Evolutionary conservation across 164 flowering plant species (phyloP).

Genomic region (Chloranthus sessilifolius): DNA sequence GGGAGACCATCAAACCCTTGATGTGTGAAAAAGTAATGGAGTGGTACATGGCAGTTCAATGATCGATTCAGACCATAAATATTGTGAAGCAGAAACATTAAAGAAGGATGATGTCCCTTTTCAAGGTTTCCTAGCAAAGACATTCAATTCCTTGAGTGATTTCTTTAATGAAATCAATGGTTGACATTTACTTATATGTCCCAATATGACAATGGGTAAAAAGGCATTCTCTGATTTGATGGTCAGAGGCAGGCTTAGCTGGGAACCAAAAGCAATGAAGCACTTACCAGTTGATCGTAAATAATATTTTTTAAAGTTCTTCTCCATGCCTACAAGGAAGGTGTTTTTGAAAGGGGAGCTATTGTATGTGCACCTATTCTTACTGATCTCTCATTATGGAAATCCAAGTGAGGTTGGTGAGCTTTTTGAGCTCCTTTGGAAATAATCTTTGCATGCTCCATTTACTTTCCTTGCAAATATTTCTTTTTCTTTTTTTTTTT

Average conservation of each 20-base stretch:
- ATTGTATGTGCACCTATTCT: constrained; percentile 70
- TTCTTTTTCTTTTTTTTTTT: no score
- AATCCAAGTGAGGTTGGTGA: constrained; percentile 57
- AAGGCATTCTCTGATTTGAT: constrained; percentile 19
- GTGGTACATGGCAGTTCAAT: constrained; percentile 3
- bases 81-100: constrained; percentile 5
- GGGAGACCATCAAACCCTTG: constrained; percentile 5
- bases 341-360: constrained; percentile 84
- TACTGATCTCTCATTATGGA: constrained; percentile 50
- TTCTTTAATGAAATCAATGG: constrained; percentile 34
- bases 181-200: constrained; percentile 41
- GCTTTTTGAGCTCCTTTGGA: neutral
- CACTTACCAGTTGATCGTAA: constrained; percentile 17
- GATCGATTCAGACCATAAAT: constrained; percentile 1
- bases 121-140: constrained; percentile 52
- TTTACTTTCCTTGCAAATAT: no score
- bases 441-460: no score
- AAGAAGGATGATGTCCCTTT: constrained; percentile 20
- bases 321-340: constrained; percentile 70
- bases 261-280: constrained; percentile 9
- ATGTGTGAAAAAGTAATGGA: constrained; percentile 7
- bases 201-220: constrained; percentile 23
- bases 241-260: constrained; percentile 22
- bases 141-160: constrained; percentile 28
- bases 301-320: constrained; percentile 59